Conservation (phyloP, 1,284 basidiomycete genomes). For the Chiua sp. region DNA sequence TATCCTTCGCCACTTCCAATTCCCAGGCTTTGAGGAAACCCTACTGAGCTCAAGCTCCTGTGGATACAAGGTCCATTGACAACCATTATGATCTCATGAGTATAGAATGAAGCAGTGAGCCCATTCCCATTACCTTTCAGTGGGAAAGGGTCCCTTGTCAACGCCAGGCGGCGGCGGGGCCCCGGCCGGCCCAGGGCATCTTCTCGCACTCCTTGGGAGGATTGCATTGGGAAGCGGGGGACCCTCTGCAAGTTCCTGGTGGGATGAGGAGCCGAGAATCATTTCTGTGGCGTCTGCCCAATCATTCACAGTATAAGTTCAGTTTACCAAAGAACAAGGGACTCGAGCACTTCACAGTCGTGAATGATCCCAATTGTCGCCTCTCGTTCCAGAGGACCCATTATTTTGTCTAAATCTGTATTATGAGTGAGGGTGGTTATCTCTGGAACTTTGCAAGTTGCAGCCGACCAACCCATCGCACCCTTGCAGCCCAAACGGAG, state of each 20-base stretch:
- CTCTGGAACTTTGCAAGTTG: background rate
- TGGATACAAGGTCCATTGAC: conserved; percentile 30
- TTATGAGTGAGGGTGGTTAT: no score
- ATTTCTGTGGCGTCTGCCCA: no score
- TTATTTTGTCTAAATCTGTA: conserved; percentile 83
- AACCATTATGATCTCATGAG: conserved; percentile 22
- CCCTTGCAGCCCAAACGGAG: conserved; percentile 96
- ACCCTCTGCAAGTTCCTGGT: conserved; percentile 46
- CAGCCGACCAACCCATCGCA: conserved; percentile 70
- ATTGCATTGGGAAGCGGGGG: conserved; percentile 39
- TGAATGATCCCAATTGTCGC: conserved; percentile 96
- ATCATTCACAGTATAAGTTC: no score
- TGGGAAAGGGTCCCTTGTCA: conserved; percentile 61
- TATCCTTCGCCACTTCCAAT: no score
- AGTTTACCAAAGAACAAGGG: no score
- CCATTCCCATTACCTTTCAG: conserved; percentile 56
- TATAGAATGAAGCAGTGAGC: background rate
- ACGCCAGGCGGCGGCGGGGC: no score
- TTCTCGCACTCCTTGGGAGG: conserved; percentile 81
- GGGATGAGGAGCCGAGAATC: no score
- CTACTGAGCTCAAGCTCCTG: no score
- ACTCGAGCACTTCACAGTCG: conserved; percentile 76
- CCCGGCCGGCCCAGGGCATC: no score
- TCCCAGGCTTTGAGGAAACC: no score
- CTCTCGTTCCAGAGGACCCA: conserved; percentile 86